Conservation (phyloP, 73 alveolate species). For the Stentor coeruleus region DNA sequence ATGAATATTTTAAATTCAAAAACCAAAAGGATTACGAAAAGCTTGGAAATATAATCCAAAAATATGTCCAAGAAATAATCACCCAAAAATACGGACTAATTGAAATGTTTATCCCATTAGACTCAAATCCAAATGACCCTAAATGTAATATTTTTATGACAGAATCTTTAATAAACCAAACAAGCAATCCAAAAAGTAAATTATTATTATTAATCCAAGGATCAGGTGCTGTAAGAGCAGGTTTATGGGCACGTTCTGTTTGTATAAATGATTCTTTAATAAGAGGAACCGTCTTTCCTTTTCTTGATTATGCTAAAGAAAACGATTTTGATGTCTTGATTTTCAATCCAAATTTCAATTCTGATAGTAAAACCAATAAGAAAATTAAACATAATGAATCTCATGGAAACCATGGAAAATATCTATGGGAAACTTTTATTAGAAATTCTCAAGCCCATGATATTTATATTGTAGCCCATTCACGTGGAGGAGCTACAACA, state of each 20-base stretch:
- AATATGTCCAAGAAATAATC: neutral
- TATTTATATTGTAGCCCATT: slow-evolving; percentile 26
- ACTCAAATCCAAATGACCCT: neutral
- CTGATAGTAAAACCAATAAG: neutral
- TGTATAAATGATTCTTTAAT: slow-evolving; percentile 74
- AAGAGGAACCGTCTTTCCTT: slow-evolving; percentile 73
- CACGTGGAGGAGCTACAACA: slow-evolving; percentile 16
- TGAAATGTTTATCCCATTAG: neutral
- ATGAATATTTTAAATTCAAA: neutral
- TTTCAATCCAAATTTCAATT: slow-evolving; percentile 91
- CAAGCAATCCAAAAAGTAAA: neutral
- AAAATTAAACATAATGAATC: neutral
- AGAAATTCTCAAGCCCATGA: neutral
- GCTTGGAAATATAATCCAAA: slow-evolving; percentile 7
- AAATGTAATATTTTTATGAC: neutral
- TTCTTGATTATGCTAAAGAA: slow-evolving; percentile 56
- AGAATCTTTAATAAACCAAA: neutral
- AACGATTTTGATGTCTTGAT: slow-evolving; percentile 51
- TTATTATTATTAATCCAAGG: slow-evolving; percentile 42
- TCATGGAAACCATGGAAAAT: neutral
- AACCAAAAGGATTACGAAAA: neutral
- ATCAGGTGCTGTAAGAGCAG: slow-evolving; percentile 86
- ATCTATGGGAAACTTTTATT: slow-evolving; percentile 21
- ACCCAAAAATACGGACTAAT: neutral
- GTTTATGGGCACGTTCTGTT: slow-evolving; percentile 87